Evolutionary conservation across 495 filamentous ascomycete genomes (phyloP).

Genomic region (Hypoxylon cercidicola): DNA sequence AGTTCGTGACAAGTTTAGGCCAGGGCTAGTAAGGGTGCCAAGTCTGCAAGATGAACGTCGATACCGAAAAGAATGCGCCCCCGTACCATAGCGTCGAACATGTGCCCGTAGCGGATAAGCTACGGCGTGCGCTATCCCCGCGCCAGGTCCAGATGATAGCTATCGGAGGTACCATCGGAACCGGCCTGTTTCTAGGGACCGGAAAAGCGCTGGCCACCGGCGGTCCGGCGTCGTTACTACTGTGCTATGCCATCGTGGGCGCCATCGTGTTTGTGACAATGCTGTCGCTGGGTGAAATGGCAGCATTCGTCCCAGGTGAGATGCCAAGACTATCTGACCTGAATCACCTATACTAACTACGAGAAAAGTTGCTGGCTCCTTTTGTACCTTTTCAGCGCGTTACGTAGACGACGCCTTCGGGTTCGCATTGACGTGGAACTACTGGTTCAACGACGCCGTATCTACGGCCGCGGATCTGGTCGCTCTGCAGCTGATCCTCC

Average conservation of each 20-base stretch:
- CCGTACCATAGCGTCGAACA: slow-evolving; percentile 19
- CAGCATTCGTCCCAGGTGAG: slow-evolving; percentile 66
- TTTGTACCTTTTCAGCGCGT: slow-evolving; percentile 71
- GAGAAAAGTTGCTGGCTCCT: slow-evolving; percentile 65
- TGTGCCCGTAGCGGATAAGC: slow-evolving; percentile 27
- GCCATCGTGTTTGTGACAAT: slow-evolving; percentile 65
- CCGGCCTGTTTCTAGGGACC: slow-evolving; percentile 73
- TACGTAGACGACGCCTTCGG: slow-evolving; percentile 71
- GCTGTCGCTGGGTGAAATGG: slow-evolving; percentile 65
- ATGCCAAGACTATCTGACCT: background rate
- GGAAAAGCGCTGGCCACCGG: slow-evolving; percentile 64
- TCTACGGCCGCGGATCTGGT: slow-evolving; percentile 74
- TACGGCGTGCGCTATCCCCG: slow-evolving; percentile 46
- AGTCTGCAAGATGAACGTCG: slow-evolving; percentile 29
- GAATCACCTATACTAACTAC: slow-evolving; percentile 3
- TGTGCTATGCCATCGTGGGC: slow-evolving; percentile 72
- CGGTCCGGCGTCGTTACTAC: slow-evolving; percentile 69
- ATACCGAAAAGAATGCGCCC: slow-evolving; percentile 34
- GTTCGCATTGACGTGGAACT: slow-evolving; percentile 73
- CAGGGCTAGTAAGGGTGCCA: too few species aligned
- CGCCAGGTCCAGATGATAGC: slow-evolving; percentile 72
- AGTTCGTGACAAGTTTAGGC: background rate
- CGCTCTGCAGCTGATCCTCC: slow-evolving; percentile 71
- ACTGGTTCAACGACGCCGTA: slow-evolving; percentile 55
- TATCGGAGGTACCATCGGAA: slow-evolving; percentile 73